Base-by-base conservation (phyloP, 2,329 filamentous ascomycete species). In the Bertia moriformis region DNA sequence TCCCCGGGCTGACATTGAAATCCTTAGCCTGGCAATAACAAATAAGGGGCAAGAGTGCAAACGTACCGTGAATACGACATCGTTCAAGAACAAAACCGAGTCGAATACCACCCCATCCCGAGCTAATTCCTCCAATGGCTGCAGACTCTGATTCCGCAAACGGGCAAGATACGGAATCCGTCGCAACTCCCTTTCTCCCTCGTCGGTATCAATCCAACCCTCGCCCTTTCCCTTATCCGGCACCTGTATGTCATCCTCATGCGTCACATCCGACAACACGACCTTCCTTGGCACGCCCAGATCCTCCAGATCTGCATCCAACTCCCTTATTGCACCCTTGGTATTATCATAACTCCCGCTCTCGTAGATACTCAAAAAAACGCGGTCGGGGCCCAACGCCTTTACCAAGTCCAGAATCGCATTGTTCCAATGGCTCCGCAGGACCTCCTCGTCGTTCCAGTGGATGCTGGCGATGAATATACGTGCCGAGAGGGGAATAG, bases 401-500 rank as follows among this genome's bases (percentile, higher is more conserved):
- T 66, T 59, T 22, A 71, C 64, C 19, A 83, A 57, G 2, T 66
- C 60, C 1, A 78, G 43, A 2, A 83, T 57, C 2, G 70, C 72
- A 13, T 65, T 54, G 45, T 67, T 73, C 77, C 78, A 83, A 42
- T 72, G 63, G 5, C 57, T 60, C 14, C 69, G 66, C 3, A 83
- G 62, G 17, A 82, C 64, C 0, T 49, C 45, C 44, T 75, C 76
- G 41, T 71, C 76, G 48, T 82, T 83, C 64, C 76, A 80, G 50
- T 83, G 76, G 39, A 78, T 67, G 32, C 72, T 74, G 13, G 73
- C 72, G 39, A 84, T 79, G 57, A 71, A 84, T 45, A 83, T 66
- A 10, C 32, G 32, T 15, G 7, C 32, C 15, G 10, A n/a, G n/a
- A n/a, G n/a, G n/a, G n/a, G n/a, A n/a, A n/a, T n/a, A n/a, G n/a